These are phyloP conservation scores for Xylaria flabelliformis DNA, from an alignment of 495 filamentous ascomycete species.

Conservation along the genomic window DNA sequence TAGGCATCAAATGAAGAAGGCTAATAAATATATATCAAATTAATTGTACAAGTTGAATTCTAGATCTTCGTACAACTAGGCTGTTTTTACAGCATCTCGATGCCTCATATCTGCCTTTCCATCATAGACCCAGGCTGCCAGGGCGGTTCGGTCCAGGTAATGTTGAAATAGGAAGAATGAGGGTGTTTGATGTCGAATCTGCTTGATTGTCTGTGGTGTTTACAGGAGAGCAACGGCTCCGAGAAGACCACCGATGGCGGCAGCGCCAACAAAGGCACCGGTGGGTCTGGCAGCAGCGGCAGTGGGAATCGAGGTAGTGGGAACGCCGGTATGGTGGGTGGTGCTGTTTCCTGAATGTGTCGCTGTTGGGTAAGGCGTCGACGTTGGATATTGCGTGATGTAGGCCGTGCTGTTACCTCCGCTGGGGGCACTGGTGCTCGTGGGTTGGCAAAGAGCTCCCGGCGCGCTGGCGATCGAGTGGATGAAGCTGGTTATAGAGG, in stretches of 20 bases:
- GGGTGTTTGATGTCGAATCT: background rate
- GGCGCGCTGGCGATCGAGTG: slow-evolving; percentile 16
- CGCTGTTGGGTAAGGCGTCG: slow-evolving; percentile 3
- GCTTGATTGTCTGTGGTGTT: background rate
- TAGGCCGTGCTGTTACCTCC: slow-evolving; percentile 5
- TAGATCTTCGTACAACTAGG: background rate
- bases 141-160: too few relatives aligned
- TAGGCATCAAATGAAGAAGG: background rate
- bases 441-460: background rate
- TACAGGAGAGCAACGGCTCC: slow-evolving; percentile 16
- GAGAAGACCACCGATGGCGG: background rate
- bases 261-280: background rate
- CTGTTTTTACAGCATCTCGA: background rate
- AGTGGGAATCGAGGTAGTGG: background rate
- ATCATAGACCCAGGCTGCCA: background rate
- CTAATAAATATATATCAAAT: background rate
- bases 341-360: slow-evolving; percentile 16
- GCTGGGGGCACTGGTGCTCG: background rate
- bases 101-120: background rate
- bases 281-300: slow-evolving; percentile 15
- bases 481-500: slow-evolving; percentile 17
- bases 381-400: slow-evolving; percentile 1
- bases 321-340: background rate
- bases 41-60: background rate
- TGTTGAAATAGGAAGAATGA: background rate